Evolutionary conservation across 768 basidiomycete genomes (phyloP), one percentile per base, ranked within the genome.

Genomic region (Pleurotus salmoneostramineus): DNA sequence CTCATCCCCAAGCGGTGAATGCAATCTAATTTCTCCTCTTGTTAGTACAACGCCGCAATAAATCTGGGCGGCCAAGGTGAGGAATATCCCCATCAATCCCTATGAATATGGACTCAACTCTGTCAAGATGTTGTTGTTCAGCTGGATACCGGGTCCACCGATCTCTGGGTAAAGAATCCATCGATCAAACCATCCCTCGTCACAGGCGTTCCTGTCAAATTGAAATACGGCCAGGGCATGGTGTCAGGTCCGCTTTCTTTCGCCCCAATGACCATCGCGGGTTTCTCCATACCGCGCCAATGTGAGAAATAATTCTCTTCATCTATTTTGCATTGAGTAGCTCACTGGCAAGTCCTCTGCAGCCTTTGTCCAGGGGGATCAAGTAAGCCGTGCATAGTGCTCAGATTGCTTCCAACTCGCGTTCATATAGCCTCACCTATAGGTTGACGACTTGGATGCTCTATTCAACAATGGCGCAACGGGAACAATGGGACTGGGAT

Each of bases 231-330:
- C 11, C 11, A 27, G 7, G 52, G 52, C 6, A 42, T 40, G 21
- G 40, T 32, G 27, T 8, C 36, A 81, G 83, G 83, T 4, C 67
- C 69, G 2, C 72, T 84, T 46, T 77, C 74, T 60, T 72, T 72
- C 5, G 79, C 80, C 2, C 52, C 63, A 0, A 64, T 84, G 6
- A 65, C 73, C 6, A 79, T 84, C 60, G 73, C 72, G 37, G 77
- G 77, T 12, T 79, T 76, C 62, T 69, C 64, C 0, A 72, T 82
- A 12, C 55, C 66, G 10, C 65, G 83, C 64, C 79, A 83, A 68
- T 74, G 80, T 83, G 6, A 72, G 80, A 66, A 68, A 66, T 43
- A 11, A 10, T 7, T 17, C 15, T 6, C 60, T 36, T 31, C 15
- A 2, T 32, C 8, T 49, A 10, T 32, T 49, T 17, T n/a, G 8